Conservation (phyloP, 1,284 basidiomycete genomes). For the Neotropicomus parvogracilis region DNA sequence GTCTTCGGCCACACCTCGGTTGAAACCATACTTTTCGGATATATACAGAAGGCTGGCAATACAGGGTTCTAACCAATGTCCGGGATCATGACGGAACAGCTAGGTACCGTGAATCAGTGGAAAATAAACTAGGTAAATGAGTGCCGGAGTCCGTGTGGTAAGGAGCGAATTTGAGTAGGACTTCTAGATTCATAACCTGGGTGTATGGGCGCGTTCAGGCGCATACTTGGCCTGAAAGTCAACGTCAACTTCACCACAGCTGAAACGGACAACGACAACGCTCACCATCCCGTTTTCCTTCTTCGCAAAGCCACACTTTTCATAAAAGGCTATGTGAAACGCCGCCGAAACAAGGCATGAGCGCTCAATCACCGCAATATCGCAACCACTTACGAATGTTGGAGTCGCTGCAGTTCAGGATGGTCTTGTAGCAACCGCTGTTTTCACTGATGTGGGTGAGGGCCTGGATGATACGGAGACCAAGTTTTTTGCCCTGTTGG, state of each 20-base stretch:
- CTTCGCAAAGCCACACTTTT: conserved; percentile 89
- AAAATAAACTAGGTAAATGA: conserved; percentile 6
- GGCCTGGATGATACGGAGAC: conserved; percentile 81
- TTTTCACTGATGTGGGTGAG: conserved; percentile 77
- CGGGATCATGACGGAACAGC: conserved; percentile 3
- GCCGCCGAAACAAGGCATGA: conserved; percentile 2
- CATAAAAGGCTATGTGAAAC: conserved; percentile 77
- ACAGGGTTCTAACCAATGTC: conserved; percentile 19
- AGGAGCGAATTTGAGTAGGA: conserved; percentile 2
- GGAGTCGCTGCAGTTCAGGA: conserved; percentile 88
- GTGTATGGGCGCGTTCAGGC: conserved; percentile 39
- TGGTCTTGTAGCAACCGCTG: conserved; percentile 90
- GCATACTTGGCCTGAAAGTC: conserved; percentile 51
- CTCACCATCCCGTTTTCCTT: conserved; percentile 88
- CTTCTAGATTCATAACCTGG: conserved; percentile 34
- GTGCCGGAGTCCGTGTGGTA: conserved; percentile 7
- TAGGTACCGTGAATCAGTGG: conserved; percentile 9
- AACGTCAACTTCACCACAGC: conserved; percentile 4
- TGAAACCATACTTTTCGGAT: background rate
- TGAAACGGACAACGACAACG: background rate
- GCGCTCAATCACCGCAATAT: conserved; percentile 11
- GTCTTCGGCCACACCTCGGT: background rate
- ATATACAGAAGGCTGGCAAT: conserved; percentile 13
- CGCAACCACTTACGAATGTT: conserved; percentile 76
- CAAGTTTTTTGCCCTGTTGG: conserved; percentile 89